These are phyloP conservation scores for Piloderma croceum DNA, from an alignment of 768 basidiomycete genomes.

Conservation along the genomic window DNA sequence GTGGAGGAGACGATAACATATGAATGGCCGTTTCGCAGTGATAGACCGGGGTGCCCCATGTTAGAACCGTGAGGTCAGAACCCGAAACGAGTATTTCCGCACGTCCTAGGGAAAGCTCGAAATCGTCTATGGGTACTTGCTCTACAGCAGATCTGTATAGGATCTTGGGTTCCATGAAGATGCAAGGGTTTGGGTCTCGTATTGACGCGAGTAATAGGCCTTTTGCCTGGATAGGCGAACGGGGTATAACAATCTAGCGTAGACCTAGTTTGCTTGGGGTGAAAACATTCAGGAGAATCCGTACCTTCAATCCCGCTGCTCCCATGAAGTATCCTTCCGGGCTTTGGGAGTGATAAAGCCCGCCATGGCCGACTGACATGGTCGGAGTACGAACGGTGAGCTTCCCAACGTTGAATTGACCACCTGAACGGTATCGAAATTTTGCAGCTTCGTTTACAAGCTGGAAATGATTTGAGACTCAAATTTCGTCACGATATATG, in stretches of 20 bases:
- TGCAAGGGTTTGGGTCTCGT: constrained; percentile 87
- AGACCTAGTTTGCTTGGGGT: not conserved
- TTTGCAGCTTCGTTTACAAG: constrained; percentile 96
- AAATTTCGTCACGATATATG: constrained; percentile 2
- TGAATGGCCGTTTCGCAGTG: constrained; percentile 82
- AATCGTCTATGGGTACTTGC: constrained; percentile 89
- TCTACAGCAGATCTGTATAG: constrained; percentile 91
- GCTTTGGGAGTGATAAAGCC: constrained; percentile 90
- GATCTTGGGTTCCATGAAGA: constrained; percentile 95
- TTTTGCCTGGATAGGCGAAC: constrained; percentile 94
- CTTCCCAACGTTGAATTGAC: constrained; percentile 74
- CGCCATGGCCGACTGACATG: constrained; percentile 92
- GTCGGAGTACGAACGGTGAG: constrained; percentile 81
- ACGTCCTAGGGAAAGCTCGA: constrained; percentile 70
- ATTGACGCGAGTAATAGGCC: constrained; percentile 82
- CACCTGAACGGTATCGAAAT: constrained; percentile 84
- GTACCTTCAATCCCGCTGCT: constrained; percentile 81
- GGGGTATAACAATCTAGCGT: constrained; percentile 73
- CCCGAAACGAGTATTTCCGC: constrained; percentile 75
- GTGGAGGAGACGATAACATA: constrained; percentile 62
- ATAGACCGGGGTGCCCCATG: constrained; percentile 93
- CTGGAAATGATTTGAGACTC: constrained; percentile 32
- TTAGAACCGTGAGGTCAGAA: constrained; percentile 80
- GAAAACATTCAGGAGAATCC: not conserved
- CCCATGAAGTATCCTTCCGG: constrained; percentile 95